A percentile compares a stretch with the other conserved stretches of the same genome.
phyloP scores from a whole-genome alignment of 1,139 yeast genomes.

The Eremothecium sinecaudum region DNA sequence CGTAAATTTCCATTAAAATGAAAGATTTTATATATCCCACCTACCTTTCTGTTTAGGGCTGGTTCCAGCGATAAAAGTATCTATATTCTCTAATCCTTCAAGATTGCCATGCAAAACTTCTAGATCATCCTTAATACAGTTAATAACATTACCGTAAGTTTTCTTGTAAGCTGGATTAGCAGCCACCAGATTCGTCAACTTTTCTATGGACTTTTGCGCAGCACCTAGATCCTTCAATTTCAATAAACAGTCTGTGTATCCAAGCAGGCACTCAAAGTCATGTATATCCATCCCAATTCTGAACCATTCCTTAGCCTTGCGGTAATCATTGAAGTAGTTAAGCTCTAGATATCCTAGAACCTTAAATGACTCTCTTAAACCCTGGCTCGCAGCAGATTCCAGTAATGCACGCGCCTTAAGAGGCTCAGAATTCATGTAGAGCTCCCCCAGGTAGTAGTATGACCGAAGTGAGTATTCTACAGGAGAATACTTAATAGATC shows the following conservation, averaged over 20 bases:
- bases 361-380: slow-evolving; percentile 66
- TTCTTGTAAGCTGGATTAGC: slow-evolving; percentile 1
- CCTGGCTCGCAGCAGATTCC: slow-evolving; percentile 67
- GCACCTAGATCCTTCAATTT: slow-evolving; percentile 19
- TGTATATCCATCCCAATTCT: slow-evolving; percentile 63
- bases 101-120: neutral
- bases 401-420: slow-evolving; percentile 54
- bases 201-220: slow-evolving; percentile 23
- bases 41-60: slow-evolving; percentile 4
- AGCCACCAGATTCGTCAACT: slow-evolving; percentile 12
- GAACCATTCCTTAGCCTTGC: slow-evolving; percentile 74
- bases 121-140: slow-evolving; percentile 7
- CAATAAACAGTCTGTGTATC: slow-evolving; percentile 51
- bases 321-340: slow-evolving; percentile 47
- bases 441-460: slow-evolving; percentile 69
- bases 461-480: slow-evolving; percentile 53
- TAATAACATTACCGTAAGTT: slow-evolving; percentile 6
- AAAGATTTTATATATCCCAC: slow-evolving; percentile 8
- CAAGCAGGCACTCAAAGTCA: slow-evolving; percentile 53
- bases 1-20: slow-evolving; percentile 12
- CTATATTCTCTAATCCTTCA: too few species aligned
- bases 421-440: slow-evolving; percentile 50
- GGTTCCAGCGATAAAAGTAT: neutral
- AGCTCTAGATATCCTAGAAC: slow-evolving; percentile 71
- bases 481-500: slow-evolving; percentile 51